Percentiles rank a stretch among this genome's conserved stretches.
Conservation (phyloP, 495 filamentous ascomycete genomes). For the Lasiosphaeriaceae sp. region DNA sequence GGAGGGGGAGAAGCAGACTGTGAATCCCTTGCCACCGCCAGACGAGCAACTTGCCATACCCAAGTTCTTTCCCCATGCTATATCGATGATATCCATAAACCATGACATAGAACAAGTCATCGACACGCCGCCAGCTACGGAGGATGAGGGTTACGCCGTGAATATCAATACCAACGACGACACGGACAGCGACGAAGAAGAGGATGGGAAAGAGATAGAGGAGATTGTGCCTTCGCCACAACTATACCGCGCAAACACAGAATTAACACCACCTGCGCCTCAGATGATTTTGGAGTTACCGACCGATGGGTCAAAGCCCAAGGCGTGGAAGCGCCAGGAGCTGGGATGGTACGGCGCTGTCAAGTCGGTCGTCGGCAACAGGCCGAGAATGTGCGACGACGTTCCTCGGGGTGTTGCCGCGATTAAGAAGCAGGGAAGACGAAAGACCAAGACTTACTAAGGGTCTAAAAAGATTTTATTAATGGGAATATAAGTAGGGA, state of each 20-base stretch:
- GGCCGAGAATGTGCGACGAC: slow-evolving; percentile 18
- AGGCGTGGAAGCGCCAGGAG: slow-evolving; percentile 36
- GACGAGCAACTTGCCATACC: neutral
- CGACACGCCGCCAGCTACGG: neutral
- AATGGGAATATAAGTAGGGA: no score
- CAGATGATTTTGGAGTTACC: slow-evolving; percentile 33
- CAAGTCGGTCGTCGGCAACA: slow-evolving; percentile 14
- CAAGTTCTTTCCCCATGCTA: neutral
- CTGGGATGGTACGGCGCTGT: slow-evolving; percentile 38
- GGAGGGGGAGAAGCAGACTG: no score
- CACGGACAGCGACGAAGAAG: slow-evolving; percentile 10
- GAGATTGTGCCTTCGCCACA: neutral
- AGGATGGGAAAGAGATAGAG: slow-evolving; percentile 1
- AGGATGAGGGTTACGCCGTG: neutral
- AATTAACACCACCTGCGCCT: neutral
- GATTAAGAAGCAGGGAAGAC: slow-evolving; percentile 9
- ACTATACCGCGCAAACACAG: neutral
- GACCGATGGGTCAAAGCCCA: slow-evolving; percentile 21
- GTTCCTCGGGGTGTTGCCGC: slow-evolving; percentile 14
- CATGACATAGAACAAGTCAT: slow-evolving; percentile 10
- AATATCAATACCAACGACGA: neutral
- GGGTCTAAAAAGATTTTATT: neutral
- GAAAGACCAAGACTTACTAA: slow-evolving; percentile 18
- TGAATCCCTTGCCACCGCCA: neutral
- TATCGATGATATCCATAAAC: neutral